Evolutionary conservation across 2,329 filamentous ascomycete genomes (phyloP).

Genomic region (Sporothrix schenckii): DNA sequence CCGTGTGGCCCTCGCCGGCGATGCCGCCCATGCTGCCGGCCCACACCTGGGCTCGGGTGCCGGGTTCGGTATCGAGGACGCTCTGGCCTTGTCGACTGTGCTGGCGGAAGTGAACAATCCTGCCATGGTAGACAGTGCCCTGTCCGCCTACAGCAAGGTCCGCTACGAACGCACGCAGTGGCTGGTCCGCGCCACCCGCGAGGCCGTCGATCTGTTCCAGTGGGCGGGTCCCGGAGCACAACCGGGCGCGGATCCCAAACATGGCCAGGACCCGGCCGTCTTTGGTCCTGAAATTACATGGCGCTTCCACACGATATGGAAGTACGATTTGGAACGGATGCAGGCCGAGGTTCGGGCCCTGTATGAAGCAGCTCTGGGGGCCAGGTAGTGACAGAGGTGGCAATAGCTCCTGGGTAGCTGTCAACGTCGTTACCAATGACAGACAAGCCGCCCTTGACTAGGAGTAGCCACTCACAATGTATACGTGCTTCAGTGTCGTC

Average conservation of each 20-base stretch:
- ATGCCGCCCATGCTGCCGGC: conserved; percentile 59
- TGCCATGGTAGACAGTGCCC: conserved; percentile 39
- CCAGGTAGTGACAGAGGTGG: background rate
- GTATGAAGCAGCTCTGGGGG: conserved; percentile 1
- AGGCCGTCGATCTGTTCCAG: conserved; percentile 47
- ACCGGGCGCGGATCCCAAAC: conserved; percentile 33
- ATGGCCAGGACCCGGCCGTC: conserved; percentile 43
- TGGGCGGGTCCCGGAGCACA: conserved; percentile 39
- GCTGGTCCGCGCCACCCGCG: conserved; percentile 48
- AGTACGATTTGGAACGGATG: conserved; percentile 46
- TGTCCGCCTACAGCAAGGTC: conserved; percentile 46
- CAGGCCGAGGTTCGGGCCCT: conserved; percentile 36
- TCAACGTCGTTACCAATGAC: background rate
- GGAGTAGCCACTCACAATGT: too few species aligned
- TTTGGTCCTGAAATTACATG: conserved; percentile 46
- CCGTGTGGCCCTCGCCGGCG: conserved; percentile 55
- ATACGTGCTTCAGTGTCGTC: too few species aligned
- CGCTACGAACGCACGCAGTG: conserved; percentile 49
- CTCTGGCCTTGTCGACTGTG: conserved; percentile 48
- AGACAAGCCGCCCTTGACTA: background rate
- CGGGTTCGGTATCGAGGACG: conserved; percentile 60
- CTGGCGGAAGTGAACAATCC: conserved; percentile 36
- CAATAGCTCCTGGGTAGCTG: too few species aligned
- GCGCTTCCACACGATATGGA: conserved; percentile 45
- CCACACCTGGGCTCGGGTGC: conserved; percentile 61